Percentiles rank a stretch among this genome's conserved stretches.
Evolutionary conservation across 2,329 filamentous ascomycete genomes (phyloP).

Genomic region (Massarina eburnea): DNA sequence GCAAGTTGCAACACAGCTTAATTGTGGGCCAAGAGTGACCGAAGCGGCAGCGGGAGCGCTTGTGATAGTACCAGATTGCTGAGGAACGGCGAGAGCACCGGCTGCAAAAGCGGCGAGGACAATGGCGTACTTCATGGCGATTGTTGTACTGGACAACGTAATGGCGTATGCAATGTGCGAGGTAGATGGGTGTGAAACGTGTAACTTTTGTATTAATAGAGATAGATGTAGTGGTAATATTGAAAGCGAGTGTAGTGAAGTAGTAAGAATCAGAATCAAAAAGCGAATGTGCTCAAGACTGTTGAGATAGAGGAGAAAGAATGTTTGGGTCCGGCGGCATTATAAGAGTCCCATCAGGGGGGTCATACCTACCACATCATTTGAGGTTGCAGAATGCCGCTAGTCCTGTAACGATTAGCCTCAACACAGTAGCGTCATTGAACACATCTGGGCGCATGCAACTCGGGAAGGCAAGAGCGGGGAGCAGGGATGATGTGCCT

Average conservation of each 20-base stretch:
- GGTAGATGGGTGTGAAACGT: background rate
- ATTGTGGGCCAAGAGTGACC: constrained; percentile 28
- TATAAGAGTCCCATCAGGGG: constrained; percentile 2
- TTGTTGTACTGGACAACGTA: constrained; percentile 12
- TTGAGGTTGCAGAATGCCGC: background rate
- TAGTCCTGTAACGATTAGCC: background rate
- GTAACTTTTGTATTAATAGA: constrained; percentile 17
- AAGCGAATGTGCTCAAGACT: constrained; percentile 23
- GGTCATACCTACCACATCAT: too few relatives aligned
- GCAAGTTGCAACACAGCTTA: constrained; percentile 45
- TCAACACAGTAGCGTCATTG: constrained; percentile 3
- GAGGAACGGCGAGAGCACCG: constrained; percentile 49
- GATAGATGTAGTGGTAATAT: constrained; percentile 9
- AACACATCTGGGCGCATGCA: constrained; percentile 10
- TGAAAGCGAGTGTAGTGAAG: constrained; percentile 23
- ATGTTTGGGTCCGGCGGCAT: background rate
- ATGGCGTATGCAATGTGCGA: constrained; percentile 2
- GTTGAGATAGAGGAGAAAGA: constrained; percentile 16
- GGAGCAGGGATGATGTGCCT: constrained; percentile 21
- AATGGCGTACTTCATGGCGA: constrained; percentile 48
- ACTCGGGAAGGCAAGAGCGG: constrained; percentile 14
- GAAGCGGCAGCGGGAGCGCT: constrained; percentile 39
- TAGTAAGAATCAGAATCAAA: constrained; percentile 8
- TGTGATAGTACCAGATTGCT: constrained; percentile 33
- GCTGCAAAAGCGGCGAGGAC: constrained; percentile 50